Percentiles rank a stretch among this genome's conserved stretches.
Conservation (phyloP, 768 basidiomycete genomes). For the Terana coerulea region DNA sequence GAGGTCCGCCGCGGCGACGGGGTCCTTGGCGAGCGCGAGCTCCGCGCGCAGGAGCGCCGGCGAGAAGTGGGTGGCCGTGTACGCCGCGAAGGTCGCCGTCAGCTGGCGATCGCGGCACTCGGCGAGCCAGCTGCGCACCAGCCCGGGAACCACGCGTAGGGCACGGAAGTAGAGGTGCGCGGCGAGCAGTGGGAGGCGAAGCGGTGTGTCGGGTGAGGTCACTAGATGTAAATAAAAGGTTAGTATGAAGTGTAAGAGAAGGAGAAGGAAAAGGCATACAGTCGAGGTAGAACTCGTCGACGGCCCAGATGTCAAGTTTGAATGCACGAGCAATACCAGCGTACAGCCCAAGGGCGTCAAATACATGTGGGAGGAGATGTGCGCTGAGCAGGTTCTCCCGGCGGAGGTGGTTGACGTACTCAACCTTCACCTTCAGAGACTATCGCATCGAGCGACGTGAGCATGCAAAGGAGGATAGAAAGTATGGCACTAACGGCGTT, state of each 20-base stretch:
- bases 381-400: constrained; percentile 58
- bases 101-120: constrained; percentile 89
- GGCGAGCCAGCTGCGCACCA: constrained; percentile 82
- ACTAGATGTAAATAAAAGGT: constrained; percentile 34
- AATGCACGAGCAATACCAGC: constrained; percentile 61
- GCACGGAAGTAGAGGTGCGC: constrained; percentile 90
- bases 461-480: background rate
- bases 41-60: constrained; percentile 84
- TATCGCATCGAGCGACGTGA: constrained; percentile 28
- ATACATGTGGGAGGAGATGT: constrained; percentile 68
- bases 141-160: constrained; percentile 76
- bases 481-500: constrained; percentile 60
- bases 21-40: constrained; percentile 64
- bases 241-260: background rate
- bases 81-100: constrained; percentile 66
- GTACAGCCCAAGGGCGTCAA: constrained; percentile 65
- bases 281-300: constrained; percentile 79
- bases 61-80: constrained; percentile 84
- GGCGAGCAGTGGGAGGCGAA: constrained; percentile 63
- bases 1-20: constrained; percentile 52
- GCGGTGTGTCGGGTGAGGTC: constrained; percentile 48
- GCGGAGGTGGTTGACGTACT: constrained; percentile 84
- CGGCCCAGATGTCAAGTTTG: constrained; percentile 80
- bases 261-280: constrained; percentile 37
- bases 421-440: constrained; percentile 84